Evolutionary conservation across 2,329 filamentous ascomycete genomes (phyloP).

Genomic region (Hymenoscyphus fructigenus): DNA sequence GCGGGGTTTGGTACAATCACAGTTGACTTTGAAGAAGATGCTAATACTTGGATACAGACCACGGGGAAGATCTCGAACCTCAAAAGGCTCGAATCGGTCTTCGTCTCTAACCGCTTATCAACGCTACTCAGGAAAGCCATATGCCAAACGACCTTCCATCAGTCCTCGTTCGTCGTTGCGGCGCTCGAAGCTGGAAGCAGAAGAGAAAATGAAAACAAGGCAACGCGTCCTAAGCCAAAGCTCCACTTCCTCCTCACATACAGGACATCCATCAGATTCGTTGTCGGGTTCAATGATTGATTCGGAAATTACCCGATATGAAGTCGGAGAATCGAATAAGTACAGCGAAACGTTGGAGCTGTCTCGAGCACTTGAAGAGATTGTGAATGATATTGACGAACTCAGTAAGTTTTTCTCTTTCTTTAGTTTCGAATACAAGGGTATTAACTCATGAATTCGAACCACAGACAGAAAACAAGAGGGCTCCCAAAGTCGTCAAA

Average conservation of each 20-base stretch:
- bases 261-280: no score
- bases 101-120: not conserved
- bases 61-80: not conserved
- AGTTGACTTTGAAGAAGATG: not conserved
- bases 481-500: not conserved
- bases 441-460: not conserved
- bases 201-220: not conserved
- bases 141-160: not conserved
- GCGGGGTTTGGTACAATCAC: not conserved
- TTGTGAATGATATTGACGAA: not conserved
- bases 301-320: not conserved
- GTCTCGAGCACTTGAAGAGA: not conserved
- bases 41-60: not conserved
- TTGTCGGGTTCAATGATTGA: not conserved
- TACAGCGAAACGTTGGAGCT: not conserved
- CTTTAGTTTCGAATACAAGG: not conserved
- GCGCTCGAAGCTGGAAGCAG: not conserved
- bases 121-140: not conserved
- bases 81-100: not conserved
- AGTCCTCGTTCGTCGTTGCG: not conserved
- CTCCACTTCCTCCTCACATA: not conserved
- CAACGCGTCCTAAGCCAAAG: not conserved
- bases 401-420: not conserved
- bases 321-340: not conserved
- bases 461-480: not conserved